phyloP scores from a whole-genome alignment of 192 early-diverging fungal species.

The Rhizophagus sp. region DNA sequence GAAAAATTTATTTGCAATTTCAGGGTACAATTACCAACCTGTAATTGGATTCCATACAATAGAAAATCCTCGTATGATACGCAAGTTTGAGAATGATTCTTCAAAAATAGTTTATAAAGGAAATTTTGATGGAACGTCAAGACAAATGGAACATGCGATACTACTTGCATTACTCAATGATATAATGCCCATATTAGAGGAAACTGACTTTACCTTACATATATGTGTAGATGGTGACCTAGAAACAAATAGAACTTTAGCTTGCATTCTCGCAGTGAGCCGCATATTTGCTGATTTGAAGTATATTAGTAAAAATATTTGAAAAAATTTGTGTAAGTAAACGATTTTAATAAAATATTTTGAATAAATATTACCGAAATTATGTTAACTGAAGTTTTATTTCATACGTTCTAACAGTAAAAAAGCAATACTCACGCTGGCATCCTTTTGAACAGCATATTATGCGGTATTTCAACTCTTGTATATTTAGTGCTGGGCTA shows the following conservation, averaged over 20 bases:
- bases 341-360: background rate
- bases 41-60: background rate
- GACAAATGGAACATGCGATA: background rate
- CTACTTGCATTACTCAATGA: background rate
- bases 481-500: too few relatives aligned
- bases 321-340: background rate
- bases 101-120: background rate
- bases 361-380: too few relatives aligned
- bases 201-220: background rate
- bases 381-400: too few relatives aligned
- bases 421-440: too few relatives aligned
- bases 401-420: too few relatives aligned
- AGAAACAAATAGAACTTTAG: background rate
- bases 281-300: conserved; percentile 1
- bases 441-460: too few relatives aligned
- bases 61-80: background rate
- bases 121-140: background rate
- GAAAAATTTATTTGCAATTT: too few relatives aligned
- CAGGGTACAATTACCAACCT: background rate
- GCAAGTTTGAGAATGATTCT: background rate
- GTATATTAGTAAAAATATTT: background rate
- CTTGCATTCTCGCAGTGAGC: background rate
- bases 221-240: background rate
- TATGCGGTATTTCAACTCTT: too few relatives aligned
- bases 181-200: background rate